Evolutionary conservation across 2,329 filamentous ascomycete genomes (phyloP).

Genomic region (Aspergillus glaucus): DNA sequence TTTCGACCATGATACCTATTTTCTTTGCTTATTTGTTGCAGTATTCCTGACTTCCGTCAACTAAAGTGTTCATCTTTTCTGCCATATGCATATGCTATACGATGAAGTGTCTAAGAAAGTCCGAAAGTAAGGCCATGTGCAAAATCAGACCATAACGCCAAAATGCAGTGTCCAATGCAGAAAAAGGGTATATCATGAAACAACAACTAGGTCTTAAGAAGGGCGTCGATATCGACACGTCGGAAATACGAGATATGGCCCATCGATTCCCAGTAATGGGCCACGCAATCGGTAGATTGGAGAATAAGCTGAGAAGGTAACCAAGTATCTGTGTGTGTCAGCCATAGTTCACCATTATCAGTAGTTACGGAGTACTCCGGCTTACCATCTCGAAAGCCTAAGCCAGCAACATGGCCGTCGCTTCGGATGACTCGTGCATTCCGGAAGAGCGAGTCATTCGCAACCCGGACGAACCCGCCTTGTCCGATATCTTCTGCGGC

Average conservation of each 20-base stretch:
- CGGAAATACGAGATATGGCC: slow-evolving; percentile 41
- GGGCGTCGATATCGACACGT: slow-evolving; percentile 36
- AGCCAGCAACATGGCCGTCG: slow-evolving; percentile 68
- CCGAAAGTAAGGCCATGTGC: neutral
- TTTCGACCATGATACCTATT: no score
- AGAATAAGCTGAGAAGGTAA: slow-evolving; percentile 72
- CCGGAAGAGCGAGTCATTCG: slow-evolving; percentile 62
- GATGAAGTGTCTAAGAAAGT: neutral
- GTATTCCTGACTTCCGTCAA: neutral
- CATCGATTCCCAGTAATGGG: slow-evolving; percentile 70
- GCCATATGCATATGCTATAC: neutral
- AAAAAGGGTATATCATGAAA: neutral
- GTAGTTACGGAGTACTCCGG: slow-evolving; percentile 4
- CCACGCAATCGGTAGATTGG: slow-evolving; percentile 67
- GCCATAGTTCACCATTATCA: neutral
- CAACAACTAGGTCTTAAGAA: slow-evolving; percentile 24
- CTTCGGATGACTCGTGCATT: slow-evolving; percentile 68
- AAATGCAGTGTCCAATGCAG: neutral
- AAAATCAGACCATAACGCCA: neutral
- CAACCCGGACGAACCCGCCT: slow-evolving; percentile 56
- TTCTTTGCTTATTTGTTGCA: neutral
- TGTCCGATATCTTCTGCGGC: slow-evolving; percentile 69
- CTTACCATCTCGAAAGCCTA: slow-evolving; percentile 67
- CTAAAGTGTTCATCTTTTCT: neutral
- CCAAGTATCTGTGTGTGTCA: slow-evolving; percentile 39